phyloP scores from a whole-genome alignment of 2,329 filamentous ascomycete species.

The Davidsoniella australis region DNA sequence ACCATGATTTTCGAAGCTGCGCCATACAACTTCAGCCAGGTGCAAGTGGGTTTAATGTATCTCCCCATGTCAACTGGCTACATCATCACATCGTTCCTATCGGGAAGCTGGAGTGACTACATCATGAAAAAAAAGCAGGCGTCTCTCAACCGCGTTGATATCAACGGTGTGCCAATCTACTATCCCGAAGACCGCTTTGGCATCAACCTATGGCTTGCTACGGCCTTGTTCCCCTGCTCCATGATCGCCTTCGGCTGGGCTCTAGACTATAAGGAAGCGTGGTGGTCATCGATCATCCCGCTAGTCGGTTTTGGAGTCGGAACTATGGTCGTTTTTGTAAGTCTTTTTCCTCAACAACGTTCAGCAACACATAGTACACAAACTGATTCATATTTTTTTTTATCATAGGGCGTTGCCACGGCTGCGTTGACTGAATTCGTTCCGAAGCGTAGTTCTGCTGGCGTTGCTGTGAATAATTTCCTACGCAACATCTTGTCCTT shows the following conservation, averaged over 20 bases:
- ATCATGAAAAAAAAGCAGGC: constrained; percentile 66
- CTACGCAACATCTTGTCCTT: constrained; percentile 63
- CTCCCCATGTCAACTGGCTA: constrained; percentile 63
- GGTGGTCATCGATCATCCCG: constrained; percentile 44
- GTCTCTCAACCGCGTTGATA: constrained; percentile 52
- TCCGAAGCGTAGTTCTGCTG: constrained; percentile 50
- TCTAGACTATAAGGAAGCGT: constrained; percentile 44
- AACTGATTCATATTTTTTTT: constrained; percentile 13
- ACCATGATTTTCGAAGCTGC: constrained; percentile 48
- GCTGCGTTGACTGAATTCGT: constrained; percentile 81
- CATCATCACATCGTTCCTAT: constrained; percentile 47
- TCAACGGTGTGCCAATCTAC: constrained; percentile 46
- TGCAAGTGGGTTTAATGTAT: constrained; percentile 60
- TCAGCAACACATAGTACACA: neutral
- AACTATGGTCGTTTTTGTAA: constrained; percentile 63
- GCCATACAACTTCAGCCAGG: constrained; percentile 52
- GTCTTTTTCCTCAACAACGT: constrained; percentile 8
- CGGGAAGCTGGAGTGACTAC: constrained; percentile 60
- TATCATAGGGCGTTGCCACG: constrained; percentile 37
- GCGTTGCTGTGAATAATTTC: constrained; percentile 70
- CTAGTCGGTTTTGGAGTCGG: constrained; percentile 61
- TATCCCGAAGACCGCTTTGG: constrained; percentile 67
- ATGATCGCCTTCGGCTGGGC: constrained; percentile 69
- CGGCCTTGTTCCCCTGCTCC: constrained; percentile 50
- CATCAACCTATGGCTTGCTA: constrained; percentile 65